phyloP scores from a whole-genome alignment of 495 filamentous ascomycete species.

The Friedmanniomyces endolithicus region DNA sequence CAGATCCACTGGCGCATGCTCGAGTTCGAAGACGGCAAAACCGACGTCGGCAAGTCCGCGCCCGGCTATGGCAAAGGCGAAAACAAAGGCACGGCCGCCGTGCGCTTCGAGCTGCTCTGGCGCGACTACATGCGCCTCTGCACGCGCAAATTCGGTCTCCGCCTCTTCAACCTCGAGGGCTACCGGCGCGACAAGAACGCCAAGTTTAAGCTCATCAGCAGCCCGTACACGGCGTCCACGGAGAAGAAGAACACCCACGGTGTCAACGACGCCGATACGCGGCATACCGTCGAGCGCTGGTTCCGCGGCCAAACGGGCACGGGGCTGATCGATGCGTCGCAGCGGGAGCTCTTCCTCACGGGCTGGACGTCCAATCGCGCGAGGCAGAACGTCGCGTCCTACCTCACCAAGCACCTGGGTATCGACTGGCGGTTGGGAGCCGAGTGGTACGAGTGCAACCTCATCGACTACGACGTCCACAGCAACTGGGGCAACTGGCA shows the following conservation, averaged over 20 bases:
- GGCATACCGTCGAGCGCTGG: conserved; percentile 36
- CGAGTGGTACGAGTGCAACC: conserved; percentile 62
- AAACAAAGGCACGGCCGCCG: conserved; percentile 50
- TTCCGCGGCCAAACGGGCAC: conserved; percentile 52
- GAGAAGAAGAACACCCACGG: conserved; percentile 25
- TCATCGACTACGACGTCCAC: conserved; percentile 58
- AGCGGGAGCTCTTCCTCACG: conserved; percentile 55
- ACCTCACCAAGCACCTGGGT: conserved; percentile 55
- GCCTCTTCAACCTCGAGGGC: conserved; percentile 48
- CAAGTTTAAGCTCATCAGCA: conserved; percentile 16
- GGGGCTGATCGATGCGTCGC: conserved; percentile 57
- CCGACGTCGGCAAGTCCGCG: conserved; percentile 23
- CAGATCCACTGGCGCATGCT: conserved; percentile 51
- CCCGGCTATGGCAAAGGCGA: conserved; percentile 51
- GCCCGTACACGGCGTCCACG: conserved; percentile 8
- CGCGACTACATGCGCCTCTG: conserved; percentile 65
- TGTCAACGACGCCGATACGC: conserved; percentile 23
- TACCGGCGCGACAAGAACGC: conserved; percentile 37
- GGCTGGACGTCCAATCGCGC: conserved; percentile 62
- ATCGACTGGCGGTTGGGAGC: conserved; percentile 67
- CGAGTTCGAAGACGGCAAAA: conserved; percentile 47
- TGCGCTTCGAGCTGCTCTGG: conserved; percentile 63
- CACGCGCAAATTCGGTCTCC: conserved; percentile 47
- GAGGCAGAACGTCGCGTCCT: conserved; percentile 58
- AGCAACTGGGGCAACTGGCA: conserved; percentile 73